phyloP scores from a whole-genome alignment of 108 stramenopile genomes.

The Nitzschia sp. region DNA sequence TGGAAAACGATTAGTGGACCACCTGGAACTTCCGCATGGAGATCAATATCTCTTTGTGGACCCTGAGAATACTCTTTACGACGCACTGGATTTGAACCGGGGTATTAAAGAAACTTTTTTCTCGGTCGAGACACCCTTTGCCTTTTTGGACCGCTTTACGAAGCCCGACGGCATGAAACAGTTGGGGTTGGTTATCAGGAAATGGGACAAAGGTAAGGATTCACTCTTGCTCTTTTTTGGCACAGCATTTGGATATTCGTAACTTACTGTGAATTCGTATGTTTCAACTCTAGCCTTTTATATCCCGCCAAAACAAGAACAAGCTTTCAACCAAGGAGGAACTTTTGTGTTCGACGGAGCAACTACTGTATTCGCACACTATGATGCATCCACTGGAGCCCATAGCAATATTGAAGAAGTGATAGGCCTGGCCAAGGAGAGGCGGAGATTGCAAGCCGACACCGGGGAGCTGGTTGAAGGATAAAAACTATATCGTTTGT shows the following conservation, averaged over 20 bases:
- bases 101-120: conserved; percentile 68
- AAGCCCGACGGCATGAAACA: conserved; percentile 39
- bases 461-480: neutral
- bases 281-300: conserved; percentile 39
- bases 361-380: conserved; percentile 67
- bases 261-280: neutral
- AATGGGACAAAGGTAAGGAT: conserved; percentile 64
- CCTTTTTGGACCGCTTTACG: conserved; percentile 56
- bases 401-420: conserved; percentile 51
- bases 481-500: too few species aligned
- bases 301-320: conserved; percentile 72
- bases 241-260: neutral
- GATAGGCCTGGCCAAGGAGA: conserved; percentile 41
- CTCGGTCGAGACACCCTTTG: conserved; percentile 55
- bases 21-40: conserved; percentile 49
- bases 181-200: conserved; percentile 58
- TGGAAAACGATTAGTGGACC: conserved; percentile 51
- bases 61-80: conserved; percentile 61
- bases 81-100: conserved; percentile 52
- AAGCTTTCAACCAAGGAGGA: conserved; percentile 73
- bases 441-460: neutral
- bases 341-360: conserved; percentile 68
- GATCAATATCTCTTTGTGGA: conserved; percentile 62
- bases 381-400: conserved; percentile 73
- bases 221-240: neutral